Percentiles rank a stretch among this genome's conserved stretches.
Evolutionary conservation across 495 filamentous ascomycete genomes (phyloP).

Genomic region (Arthonia radiata): DNA sequence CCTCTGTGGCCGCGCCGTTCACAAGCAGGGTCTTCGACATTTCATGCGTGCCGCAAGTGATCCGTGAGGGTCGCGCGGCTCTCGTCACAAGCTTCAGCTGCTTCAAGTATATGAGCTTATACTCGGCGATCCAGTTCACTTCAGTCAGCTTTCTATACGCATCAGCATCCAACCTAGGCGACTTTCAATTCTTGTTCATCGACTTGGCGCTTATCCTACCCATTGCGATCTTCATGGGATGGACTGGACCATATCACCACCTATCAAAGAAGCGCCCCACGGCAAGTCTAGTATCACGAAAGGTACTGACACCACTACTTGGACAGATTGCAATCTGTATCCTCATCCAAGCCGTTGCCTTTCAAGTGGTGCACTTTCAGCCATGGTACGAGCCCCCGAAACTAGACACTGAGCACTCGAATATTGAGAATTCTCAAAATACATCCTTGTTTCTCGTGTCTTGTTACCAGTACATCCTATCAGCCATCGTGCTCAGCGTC

Average conservation of each 20-base stretch:
- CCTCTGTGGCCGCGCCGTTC: conserved; percentile 91
- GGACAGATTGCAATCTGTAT: conserved; percentile 73
- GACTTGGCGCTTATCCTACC: conserved; percentile 82
- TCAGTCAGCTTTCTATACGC: conserved; percentile 94
- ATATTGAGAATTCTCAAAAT: conserved; percentile 77
- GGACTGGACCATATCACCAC: conserved; percentile 60
- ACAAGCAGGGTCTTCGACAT: conserved; percentile 93
- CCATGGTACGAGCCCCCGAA: conserved; percentile 64
- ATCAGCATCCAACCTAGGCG: conserved; percentile 83
- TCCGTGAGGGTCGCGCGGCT: conserved; percentile 81
- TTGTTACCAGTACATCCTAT: conserved; percentile 82
- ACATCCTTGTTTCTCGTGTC: conserved; percentile 71
- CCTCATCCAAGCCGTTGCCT: conserved; percentile 48
- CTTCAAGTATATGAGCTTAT: conserved; percentile 99
- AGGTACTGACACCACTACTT: conserved; percentile 71
- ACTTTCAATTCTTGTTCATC: conserved; percentile 88
- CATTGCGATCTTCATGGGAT: conserved; percentile 97
- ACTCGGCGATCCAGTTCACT: conserved; percentile 98
- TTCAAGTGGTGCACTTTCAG: conserved; percentile 44
- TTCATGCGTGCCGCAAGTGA: conserved; percentile 82
- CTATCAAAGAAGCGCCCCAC: conserved; percentile 71
- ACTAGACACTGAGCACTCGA: conserved; percentile 47
- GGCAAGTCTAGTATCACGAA: conserved; percentile 77
- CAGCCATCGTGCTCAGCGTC: conserved; percentile 68
- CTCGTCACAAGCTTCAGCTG: conserved; percentile 96